Conservation (phyloP, 164 flowering plant genomes). For the Taxillus chinensis region DNA sequence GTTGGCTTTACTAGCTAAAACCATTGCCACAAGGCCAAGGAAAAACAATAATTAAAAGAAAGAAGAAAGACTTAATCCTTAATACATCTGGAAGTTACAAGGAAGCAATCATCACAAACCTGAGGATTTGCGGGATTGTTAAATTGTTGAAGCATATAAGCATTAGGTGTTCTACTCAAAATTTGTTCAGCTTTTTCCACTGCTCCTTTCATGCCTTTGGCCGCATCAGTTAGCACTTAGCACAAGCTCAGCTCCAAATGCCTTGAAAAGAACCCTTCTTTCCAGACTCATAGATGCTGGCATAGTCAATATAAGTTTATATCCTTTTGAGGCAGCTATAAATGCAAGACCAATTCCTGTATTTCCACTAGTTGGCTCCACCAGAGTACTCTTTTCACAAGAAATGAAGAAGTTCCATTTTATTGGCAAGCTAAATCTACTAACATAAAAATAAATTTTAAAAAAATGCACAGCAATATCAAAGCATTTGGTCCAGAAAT, state of each 20-base stretch:
- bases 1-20: neutral
- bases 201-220: slow-evolving; percentile 84
- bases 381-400: slow-evolving; percentile 48
- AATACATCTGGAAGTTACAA: neutral
- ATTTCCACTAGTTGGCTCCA: slow-evolving; percentile 93
- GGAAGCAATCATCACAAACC: slow-evolving; percentile 18
- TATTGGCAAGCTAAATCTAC: no score
- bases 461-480: no score
- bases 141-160: slow-evolving; percentile 87
- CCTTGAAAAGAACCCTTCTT: slow-evolving; percentile 75
- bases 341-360: slow-evolving; percentile 94
- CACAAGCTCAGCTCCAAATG: slow-evolving; percentile 88
- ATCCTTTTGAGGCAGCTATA: slow-evolving; percentile 82
- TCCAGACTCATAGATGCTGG: slow-evolving; percentile 92
- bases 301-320: slow-evolving; percentile 79
- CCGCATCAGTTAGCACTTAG: slow-evolving; percentile 72
- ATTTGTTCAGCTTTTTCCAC: slow-evolving; percentile 80
- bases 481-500: no score
- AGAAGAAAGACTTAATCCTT: neutral
- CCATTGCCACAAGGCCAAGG: neutral
- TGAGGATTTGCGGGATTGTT: slow-evolving; percentile 89
- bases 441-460: no score
- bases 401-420: neutral
- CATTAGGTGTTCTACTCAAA: slow-evolving; percentile 53
- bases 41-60: neutral